A percentile compares a stretch with the other conserved stretches of the same genome.
Conservation (phyloP, 495 filamentous ascomycete genomes). For the Hypoxylon trugodes region DNA sequence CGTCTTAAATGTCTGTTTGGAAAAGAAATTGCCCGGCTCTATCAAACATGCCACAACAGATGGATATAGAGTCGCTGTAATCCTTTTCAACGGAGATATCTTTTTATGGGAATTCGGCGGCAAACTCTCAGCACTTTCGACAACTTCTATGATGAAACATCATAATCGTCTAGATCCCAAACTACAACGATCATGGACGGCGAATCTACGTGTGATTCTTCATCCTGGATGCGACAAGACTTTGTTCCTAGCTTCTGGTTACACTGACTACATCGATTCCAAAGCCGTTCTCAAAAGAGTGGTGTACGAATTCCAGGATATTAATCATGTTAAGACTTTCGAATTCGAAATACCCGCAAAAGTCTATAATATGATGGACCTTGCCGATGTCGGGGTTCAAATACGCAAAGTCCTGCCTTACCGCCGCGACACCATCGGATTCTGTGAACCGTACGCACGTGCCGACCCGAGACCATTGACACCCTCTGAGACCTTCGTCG, state of each 20-base stretch:
- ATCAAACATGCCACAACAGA: slow-evolving; percentile 16
- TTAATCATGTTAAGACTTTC: slow-evolving; percentile 11
- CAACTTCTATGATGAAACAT: not conserved
- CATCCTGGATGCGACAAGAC: slow-evolving; percentile 25
- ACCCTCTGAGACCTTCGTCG: slow-evolving; percentile 12
- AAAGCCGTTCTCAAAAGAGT: slow-evolving; percentile 3
- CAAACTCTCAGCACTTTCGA: slow-evolving; percentile 3
- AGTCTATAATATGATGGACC: not conserved
- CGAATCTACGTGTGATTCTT: slow-evolving; percentile 26
- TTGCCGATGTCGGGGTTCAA: not conserved
- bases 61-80: slow-evolving; percentile 23
- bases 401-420: slow-evolving; percentile 28
- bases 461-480: not conserved
- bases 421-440: slow-evolving; percentile 30
- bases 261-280: not conserved
- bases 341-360: not conserved
- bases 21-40: slow-evolving; percentile 29
- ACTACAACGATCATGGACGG: slow-evolving; percentile 13
- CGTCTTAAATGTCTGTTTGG: slow-evolving; percentile 17
- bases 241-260: slow-evolving; percentile 33
- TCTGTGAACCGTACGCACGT: not conserved
- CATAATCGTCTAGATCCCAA: not conserved
- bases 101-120: slow-evolving; percentile 39
- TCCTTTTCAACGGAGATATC: slow-evolving; percentile 35
- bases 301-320: slow-evolving; percentile 27